These are phyloP conservation scores for Whalleya microplaca DNA, from an alignment of 2,329 filamentous ascomycete genomes.

Conservation along the genomic window DNA sequence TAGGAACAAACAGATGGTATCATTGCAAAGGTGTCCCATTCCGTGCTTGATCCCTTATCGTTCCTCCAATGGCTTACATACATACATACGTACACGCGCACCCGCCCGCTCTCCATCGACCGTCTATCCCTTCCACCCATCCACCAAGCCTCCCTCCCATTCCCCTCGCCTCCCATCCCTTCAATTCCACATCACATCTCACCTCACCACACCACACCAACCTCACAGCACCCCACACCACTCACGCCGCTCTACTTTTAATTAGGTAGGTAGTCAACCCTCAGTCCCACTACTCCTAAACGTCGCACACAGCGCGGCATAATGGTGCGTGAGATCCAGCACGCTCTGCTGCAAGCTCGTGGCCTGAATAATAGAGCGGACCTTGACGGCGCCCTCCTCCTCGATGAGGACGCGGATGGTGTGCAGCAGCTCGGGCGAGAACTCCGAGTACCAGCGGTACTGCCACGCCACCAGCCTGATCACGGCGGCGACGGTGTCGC, in stretches of 20 bases:
- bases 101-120: no score
- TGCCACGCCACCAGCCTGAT: constrained; percentile 97
- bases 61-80: neutral
- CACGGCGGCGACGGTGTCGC: constrained; percentile 80
- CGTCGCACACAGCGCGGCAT: constrained; percentile 89
- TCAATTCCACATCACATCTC: no score
- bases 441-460: constrained; percentile 99
- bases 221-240: neutral
- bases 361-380: constrained; percentile 94
- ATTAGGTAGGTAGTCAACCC: constrained; percentile 52
- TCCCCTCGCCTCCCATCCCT: no score
- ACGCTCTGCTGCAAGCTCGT: constrained; percentile 93
- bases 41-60: constrained; percentile 8
- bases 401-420: constrained; percentile 92
- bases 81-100: no score
- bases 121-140: no score
- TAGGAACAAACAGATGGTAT: constrained; percentile 19
- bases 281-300: constrained; percentile 95
- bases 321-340: constrained; percentile 92
- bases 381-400: constrained; percentile 95
- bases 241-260: neutral
- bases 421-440: constrained; percentile 87
- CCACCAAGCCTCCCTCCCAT: neutral
- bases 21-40: constrained; percentile 14
- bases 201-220: no score